phyloP scores from a whole-genome alignment of 352 stramenopile genomes.

The Phytopythium kandeliae region DNA sequence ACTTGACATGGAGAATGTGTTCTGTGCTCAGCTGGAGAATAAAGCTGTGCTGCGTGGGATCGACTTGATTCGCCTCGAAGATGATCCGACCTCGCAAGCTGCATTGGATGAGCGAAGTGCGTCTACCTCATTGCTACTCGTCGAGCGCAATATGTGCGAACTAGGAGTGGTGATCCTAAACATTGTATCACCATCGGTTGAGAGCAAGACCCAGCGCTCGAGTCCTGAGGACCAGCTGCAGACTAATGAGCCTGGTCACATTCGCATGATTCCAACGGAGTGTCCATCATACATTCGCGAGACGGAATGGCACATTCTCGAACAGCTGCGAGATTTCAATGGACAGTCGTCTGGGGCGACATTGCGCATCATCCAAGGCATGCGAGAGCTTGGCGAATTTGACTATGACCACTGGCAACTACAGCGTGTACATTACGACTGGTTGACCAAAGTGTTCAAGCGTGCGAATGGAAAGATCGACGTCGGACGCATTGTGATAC shows the following conservation, averaged over 20 bases:
- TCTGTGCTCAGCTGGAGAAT: background rate
- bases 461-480: too few species aligned
- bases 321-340: background rate
- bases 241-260: background rate
- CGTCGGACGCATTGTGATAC: background rate
- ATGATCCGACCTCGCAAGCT: background rate
- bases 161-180: background rate
- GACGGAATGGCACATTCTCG: background rate
- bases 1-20: background rate
- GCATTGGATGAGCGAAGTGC: too few species aligned
- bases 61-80: background rate
- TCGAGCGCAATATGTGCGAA: background rate
- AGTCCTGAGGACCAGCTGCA: background rate
- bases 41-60: constrained; percentile 1
- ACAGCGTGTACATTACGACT: background rate
- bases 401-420: background rate
- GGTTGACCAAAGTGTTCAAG: too few species aligned
- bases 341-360: background rate
- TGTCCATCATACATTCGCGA: background rate
- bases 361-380: background rate
- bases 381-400: background rate
- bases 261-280: background rate
- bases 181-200: background rate
- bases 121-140: background rate
- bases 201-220: background rate